Percentiles rank a stretch among this genome's conserved stretches.
These are phyloP conservation scores for Sporisorium reilianum DNA, from an alignment of 1,284 basidiomycete species.

Conservation along the genomic window DNA sequence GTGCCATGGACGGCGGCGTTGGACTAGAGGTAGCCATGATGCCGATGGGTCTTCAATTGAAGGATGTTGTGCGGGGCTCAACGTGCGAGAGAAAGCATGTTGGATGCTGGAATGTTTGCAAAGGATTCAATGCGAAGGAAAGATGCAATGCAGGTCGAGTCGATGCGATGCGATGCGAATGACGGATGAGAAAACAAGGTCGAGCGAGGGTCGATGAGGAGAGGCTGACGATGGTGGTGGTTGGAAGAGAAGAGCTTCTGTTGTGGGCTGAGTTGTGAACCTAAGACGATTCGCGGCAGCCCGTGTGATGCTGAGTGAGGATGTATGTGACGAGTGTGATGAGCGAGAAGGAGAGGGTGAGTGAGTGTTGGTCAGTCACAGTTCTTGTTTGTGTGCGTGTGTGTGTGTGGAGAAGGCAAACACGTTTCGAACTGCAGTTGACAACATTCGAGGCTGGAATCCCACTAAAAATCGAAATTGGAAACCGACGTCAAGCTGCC, in stretches of 20 bases:
- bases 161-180: not conserved
- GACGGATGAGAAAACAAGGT: not conserved
- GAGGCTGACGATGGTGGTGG: conserved; percentile 1
- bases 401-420: not conserved
- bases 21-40: conserved; percentile 15
- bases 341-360: not conserved
- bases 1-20: not conserved
- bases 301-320: not conserved
- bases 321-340: not conserved
- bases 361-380: not conserved
- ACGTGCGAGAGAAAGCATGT: conserved; percentile 2
- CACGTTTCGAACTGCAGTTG: no score
- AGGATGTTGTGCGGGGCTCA: not conserved
- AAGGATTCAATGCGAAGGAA: not conserved
- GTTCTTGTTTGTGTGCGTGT: conserved; percentile 7
- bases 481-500: not conserved
- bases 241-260: not conserved
- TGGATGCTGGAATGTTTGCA: not conserved
- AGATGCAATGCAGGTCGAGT: conserved; percentile 1
- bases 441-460: not conserved
- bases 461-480: not conserved
- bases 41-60: not conserved
- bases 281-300: no score
- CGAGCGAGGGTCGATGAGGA: not conserved
- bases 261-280: not conserved